These are phyloP conservation scores for Verticillium alfalfae DNA, from an alignment of 2,329 filamentous ascomycete species.

Conservation along the genomic window DNA sequence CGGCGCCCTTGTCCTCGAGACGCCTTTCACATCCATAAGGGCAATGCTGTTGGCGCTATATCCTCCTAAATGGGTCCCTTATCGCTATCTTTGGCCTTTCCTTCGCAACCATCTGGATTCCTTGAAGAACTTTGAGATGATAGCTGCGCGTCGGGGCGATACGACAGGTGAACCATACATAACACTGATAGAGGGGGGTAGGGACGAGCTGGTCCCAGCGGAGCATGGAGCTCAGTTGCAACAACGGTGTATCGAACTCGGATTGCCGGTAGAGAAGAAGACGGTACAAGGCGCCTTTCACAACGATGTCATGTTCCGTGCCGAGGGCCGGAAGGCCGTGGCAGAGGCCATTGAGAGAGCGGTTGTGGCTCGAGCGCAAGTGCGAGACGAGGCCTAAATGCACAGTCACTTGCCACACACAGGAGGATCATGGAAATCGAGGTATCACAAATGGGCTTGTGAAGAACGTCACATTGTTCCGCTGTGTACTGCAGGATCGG, in stretches of 20 bases:
- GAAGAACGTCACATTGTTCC: neutral
- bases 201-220: constrained; percentile 53
- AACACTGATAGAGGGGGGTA: constrained; percentile 47
- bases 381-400: neutral
- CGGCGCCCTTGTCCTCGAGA: constrained; percentile 61
- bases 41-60: constrained; percentile 69
- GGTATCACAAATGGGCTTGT: neutral
- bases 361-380: neutral
- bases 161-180: constrained; percentile 7
- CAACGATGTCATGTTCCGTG: constrained; percentile 46
- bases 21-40: constrained; percentile 66
- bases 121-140: constrained; percentile 40
- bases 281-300: constrained; percentile 46
- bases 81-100: constrained; percentile 69
- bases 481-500: neutral
- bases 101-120: constrained; percentile 59
- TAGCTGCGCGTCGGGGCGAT: constrained; percentile 26
- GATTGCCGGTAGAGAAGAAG: constrained; percentile 36
- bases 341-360: constrained; percentile 34
- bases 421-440: neutral
- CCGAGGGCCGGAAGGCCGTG: constrained; percentile 37
- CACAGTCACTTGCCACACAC: neutral
- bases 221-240: constrained; percentile 41
- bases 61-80: constrained; percentile 75
- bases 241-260: constrained; percentile 40